phyloP scores from a whole-genome alignment of 1,139 yeast species.

The Meyerozyma athensensis region DNA sequence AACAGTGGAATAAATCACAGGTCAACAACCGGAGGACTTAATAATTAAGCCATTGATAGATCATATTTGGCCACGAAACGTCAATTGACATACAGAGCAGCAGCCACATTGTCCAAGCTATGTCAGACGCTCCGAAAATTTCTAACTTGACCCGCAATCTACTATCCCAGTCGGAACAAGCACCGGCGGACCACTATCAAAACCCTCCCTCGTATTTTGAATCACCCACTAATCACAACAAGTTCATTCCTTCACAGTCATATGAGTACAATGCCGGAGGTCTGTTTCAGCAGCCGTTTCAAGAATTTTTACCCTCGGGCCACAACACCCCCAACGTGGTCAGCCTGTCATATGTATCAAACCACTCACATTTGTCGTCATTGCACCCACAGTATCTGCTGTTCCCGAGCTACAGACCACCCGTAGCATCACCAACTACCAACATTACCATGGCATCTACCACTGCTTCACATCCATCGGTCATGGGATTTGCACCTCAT shows the following conservation, averaged over 20 bases:
- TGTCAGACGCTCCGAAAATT: slow-evolving; percentile 14
- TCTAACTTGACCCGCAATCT: slow-evolving; percentile 40
- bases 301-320: slow-evolving; percentile 37
- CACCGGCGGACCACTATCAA: slow-evolving; percentile 4
- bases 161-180: slow-evolving; percentile 16
- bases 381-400: slow-evolving; percentile 13
- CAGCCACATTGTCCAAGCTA: slow-evolving; percentile 3
- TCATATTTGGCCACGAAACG: background rate
- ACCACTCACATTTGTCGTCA: slow-evolving; percentile 37
- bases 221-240: slow-evolving; percentile 5
- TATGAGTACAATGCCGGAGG: slow-evolving; percentile 3
- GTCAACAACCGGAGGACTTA: no score
- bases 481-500: slow-evolving; percentile 2
- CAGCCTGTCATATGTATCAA: slow-evolving; percentile 43
- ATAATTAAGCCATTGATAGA: no score
- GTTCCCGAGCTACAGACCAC: slow-evolving; percentile 12
- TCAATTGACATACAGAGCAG: background rate
- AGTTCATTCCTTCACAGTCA: slow-evolving; percentile 5
- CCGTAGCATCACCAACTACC: slow-evolving; percentile 35
- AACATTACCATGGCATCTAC: slow-evolving; percentile 37
- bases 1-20: no score
- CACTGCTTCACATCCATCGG: background rate
- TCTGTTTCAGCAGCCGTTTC: slow-evolving; percentile 8
- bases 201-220: slow-evolving; percentile 5
- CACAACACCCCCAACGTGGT: slow-evolving; percentile 56